Base-by-base conservation (phyloP, 2,329 filamentous ascomycete species). In the Diaporthe nobilis region DNA sequence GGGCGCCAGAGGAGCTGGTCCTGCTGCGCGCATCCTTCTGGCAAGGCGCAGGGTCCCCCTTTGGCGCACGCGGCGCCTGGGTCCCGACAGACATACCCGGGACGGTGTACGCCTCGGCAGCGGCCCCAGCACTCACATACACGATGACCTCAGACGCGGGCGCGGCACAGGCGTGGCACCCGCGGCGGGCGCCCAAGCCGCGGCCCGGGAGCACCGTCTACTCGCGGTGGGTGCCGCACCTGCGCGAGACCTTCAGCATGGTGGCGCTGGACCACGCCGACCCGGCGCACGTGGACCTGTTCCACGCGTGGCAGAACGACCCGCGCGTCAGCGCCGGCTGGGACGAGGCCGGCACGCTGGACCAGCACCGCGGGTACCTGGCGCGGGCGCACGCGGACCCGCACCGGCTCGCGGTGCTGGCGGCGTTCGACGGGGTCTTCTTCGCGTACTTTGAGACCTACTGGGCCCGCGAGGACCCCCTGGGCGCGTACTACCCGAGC, bases 401-500 rank as follows among this genome's bases (percentile, higher is more conserved):
- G 39, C 94, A 96, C 83, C 90, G 93, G 77, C 85, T 95, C 71
- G 90, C 92, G 34, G 86, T 96, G 61, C 86, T 96, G 75, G 94
- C 92, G 9, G 89, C 89, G 37, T 96, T 95, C 82, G 90, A 96
- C 74, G 92, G 93, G 42, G 88, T 87, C 2, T 89, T 87, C 65
- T 96, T 96, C 82, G 92, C 93, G 0, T 96, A 96, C 82, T 95
- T 94, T 81, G 94, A 96, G 82, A 87, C 95, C 2, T 96, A 95
- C 83, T 96, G 93, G 93, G 92, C 91, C 79, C 73, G 90, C 86
- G 90, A 91, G 83, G 89, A 91, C 78, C 86, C 85, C 31, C 86
- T 91, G 1, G 89, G 90, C 73, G 87, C 87, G 22, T 90, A 90
- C 83, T 91, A 90, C 82, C 83, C 85, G 53, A 86, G 89, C 8